Evolutionary conservation across 148 eudicot species (phyloP).

Genomic region (Persicaria tinctoria): DNA sequence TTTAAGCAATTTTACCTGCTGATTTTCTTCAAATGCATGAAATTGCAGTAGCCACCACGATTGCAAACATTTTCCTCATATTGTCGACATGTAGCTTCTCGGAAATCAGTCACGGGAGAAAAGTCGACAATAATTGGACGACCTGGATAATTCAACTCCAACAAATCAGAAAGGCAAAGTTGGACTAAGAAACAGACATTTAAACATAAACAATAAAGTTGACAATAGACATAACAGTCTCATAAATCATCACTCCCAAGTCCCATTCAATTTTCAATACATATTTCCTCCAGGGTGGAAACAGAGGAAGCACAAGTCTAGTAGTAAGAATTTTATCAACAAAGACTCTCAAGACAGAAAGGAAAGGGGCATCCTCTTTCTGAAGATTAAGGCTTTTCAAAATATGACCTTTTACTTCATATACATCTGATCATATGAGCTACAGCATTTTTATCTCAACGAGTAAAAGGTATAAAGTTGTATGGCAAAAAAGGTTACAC

Average conservation of each 20-base stretch:
- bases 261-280: background rate
- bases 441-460: background rate
- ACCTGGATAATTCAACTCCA: constrained; percentile 18
- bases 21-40: constrained; percentile 71
- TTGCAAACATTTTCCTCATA: constrained; percentile 71
- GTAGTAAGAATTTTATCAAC: background rate
- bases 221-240: background rate
- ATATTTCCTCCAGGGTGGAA: background rate
- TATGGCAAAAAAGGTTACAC: background rate
- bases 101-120: constrained; percentile 71
- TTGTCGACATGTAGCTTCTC: constrained; percentile 72
- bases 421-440: background rate
- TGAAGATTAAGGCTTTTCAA: background rate
- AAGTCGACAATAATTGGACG: constrained; percentile 78
- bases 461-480: background rate
- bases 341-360: background rate
- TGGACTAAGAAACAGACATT: background rate
- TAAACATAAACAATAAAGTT: background rate
- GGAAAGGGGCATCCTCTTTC: background rate
- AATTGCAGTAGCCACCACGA: constrained; percentile 73
- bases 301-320: background rate
- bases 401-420: background rate
- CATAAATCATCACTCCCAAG: background rate
- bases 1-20: constrained; percentile 43
- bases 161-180: background rate